A percentile compares a stretch with the other conserved stretches of the same genome.
phyloP scores from a whole-genome alignment of 352 stramenopile genomes.

The Proteromonas lacertae region DNA sequence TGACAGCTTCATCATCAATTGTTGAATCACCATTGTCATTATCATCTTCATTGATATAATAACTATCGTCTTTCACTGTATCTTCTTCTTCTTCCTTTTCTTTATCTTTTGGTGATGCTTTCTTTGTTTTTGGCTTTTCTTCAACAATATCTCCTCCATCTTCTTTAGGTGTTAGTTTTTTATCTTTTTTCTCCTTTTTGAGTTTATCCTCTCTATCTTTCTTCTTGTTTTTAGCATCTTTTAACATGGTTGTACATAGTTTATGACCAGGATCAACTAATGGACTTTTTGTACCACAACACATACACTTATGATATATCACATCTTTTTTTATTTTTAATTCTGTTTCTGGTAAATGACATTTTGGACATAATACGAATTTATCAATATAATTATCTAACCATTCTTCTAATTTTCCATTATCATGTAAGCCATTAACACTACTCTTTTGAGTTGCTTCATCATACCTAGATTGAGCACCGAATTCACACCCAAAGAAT shows the following conservation, averaged over 20 bases:
- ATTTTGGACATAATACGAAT: conserved; percentile 87
- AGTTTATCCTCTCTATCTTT: conserved; percentile 19
- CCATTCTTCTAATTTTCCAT: conserved; percentile 55
- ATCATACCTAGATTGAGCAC: conserved; percentile 83
- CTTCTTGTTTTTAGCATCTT: conserved; percentile 61
- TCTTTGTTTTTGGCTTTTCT: conserved; percentile 33
- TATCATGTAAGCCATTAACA: conserved; percentile 71
- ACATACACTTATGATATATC: conserved; percentile 90
- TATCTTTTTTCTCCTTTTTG: conserved; percentile 35
- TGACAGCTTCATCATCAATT: no score
- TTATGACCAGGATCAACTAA: conserved; percentile 95
- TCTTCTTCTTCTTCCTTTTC: conserved; percentile 2
- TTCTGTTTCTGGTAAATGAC: conserved; percentile 75
- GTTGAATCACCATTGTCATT: conserved; percentile 7
- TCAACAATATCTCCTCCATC: conserved; percentile 33
- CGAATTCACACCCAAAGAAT: conserved; percentile 93
- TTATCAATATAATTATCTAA: conserved; percentile 88
- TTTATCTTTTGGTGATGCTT: conserved; percentile 3
- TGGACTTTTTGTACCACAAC: conserved; percentile 73
- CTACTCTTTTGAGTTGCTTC: conserved; percentile 67
- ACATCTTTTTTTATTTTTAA: conserved; percentile 89
- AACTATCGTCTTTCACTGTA: conserved; percentile 3
- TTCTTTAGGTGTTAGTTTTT: conserved; percentile 21
- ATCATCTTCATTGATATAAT: conserved; percentile 8
- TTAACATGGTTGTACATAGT: conserved; percentile 80